A percentile compares a stretch with the other conserved stretches of the same genome.
phyloP scores from a whole-genome alignment of 345 rosid genomes.

The Tarenaya hassleriana region DNA sequence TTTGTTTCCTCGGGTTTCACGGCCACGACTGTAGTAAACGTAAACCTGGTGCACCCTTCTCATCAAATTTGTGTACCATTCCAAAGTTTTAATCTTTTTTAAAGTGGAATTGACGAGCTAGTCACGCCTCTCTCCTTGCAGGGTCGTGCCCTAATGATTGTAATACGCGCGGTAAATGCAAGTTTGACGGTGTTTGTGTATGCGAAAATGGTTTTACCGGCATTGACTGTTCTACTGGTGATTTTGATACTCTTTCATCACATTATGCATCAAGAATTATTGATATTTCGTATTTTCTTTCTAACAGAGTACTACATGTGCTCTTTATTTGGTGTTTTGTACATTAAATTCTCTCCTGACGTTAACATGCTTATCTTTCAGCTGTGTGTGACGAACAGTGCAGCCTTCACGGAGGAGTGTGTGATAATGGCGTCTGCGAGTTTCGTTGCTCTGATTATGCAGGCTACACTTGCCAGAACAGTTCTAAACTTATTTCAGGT shows the following conservation, averaged over 20 bases:
- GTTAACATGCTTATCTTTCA: constrained; percentile 29
- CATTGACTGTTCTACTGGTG: constrained; percentile 94
- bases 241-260: neutral
- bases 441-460: constrained; percentile 99
- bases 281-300: too few relatives aligned
- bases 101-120: constrained; percentile 1
- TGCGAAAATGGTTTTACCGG: constrained; percentile 83
- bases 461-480: constrained; percentile 95
- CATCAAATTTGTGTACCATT: neutral
- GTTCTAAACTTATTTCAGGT: constrained; percentile 69
- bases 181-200: constrained; percentile 58
- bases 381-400: constrained; percentile 97
- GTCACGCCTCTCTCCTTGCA: constrained; percentile 22
- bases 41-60: constrained; percentile 40
- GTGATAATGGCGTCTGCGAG: constrained; percentile 97
- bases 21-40: constrained; percentile 86
- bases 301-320: too few relatives aligned
- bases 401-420: constrained; percentile 99
- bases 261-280: neutral
- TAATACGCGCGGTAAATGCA: constrained; percentile 74
- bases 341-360: neutral
- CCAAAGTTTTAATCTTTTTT: constrained; percentile 14
- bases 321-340: neutral
- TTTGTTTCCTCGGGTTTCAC: constrained; percentile 80
- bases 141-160: constrained; percentile 87